Evolutionary conservation across 257 asterid genomes (phyloP), one percentile per base, ranked within the genome.

Genomic region (Catharanthus roseus): DNA sequence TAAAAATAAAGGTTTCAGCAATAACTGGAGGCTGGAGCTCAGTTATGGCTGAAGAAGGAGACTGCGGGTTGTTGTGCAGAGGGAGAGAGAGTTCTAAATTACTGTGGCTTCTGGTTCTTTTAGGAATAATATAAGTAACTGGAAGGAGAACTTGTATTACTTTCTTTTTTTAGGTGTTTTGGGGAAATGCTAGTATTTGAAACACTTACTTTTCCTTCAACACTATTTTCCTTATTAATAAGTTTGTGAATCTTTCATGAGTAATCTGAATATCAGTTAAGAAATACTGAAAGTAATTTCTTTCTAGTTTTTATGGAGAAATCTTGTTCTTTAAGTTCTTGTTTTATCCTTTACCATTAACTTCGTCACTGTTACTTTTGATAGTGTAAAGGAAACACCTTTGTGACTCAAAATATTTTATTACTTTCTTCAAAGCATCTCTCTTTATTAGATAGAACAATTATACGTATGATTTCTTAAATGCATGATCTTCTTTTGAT

Each of bases 171-270:
- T n/a, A n/a, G n/a, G n/a, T n/a, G n/a, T n/a, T n/a, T n/a, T n/a
- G n/a, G n/a, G 8, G 11, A 29, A 58, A 33, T 29, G 11, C 33
- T 2, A 49, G 26, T n/a, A 51, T 23, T 36, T 69, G 60, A 24
- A 39, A 38, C 16, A 1, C 29, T 23, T 13, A 9, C 7, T 67
- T 39, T 10, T 29, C 45, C 23, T 41, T 28, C 36, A 41, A 29
- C 28, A 28, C 28, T 39, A 10, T 5, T 13, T 69, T 23, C 29
- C 23, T 23, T 41, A 6, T 10, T 51, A 8, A n/a, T n/a, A n/a
- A n/a, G n/a, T n/a, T n/a, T 58, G 41, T 58, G 18, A 41, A 29
- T 58, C 65, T 58, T 58, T 58, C 41, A 58, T 23, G 65, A 61
- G 28, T n/a, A 18, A 36, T 36, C 3, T 8, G 28, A 7, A 18